phyloP scores from a whole-genome alignment of 495 filamentous ascomycete genomes.

The Monascus purpureus region DNA sequence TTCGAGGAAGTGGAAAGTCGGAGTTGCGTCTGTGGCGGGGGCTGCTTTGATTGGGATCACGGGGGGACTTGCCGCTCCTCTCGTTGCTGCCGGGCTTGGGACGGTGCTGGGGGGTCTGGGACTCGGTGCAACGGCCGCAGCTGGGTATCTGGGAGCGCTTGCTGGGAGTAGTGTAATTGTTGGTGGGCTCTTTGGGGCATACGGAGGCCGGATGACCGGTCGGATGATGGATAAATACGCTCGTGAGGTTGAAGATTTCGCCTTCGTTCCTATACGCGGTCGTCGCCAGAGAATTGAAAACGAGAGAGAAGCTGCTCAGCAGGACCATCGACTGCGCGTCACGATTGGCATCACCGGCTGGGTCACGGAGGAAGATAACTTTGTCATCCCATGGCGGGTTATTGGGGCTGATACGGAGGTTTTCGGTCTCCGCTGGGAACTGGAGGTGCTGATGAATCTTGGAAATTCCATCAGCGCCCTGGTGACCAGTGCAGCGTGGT shows the following conservation, averaged over 20 bases:
- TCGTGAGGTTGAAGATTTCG: conserved; percentile 78
- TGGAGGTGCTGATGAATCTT: conserved; percentile 61
- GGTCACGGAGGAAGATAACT: conserved; percentile 56
- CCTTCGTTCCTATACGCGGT: conserved; percentile 59
- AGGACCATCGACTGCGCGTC: conserved; percentile 60
- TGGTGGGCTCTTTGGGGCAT: conserved; percentile 78
- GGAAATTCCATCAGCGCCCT: conserved; percentile 61
- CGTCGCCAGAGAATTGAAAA: conserved; percentile 25
- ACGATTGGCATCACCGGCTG: conserved; percentile 76
- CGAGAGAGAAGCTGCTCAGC: conserved; percentile 27
- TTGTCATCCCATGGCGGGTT: conserved; percentile 60
- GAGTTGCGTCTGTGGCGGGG: conserved; percentile 64
- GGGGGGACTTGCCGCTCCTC: conserved; percentile 65
- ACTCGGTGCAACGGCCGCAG: conserved; percentile 63
- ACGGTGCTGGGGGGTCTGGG: conserved; percentile 70
- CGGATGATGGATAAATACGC: conserved; percentile 82
- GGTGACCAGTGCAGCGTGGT: conserved; percentile 64
- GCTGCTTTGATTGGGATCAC: conserved; percentile 71
- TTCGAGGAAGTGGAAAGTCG: conserved; percentile 65
- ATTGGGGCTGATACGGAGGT: conserved; percentile 57
- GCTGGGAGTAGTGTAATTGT: conserved; percentile 65
- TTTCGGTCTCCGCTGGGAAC: conserved; percentile 77
- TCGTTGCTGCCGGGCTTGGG: conserved; percentile 72
- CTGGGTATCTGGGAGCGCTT: conserved; percentile 63
- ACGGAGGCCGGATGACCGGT: conserved; percentile 70